Evolutionary conservation across 352 stramenopile genomes (phyloP).

Genomic region (Globisporangium camurandrum): DNA sequence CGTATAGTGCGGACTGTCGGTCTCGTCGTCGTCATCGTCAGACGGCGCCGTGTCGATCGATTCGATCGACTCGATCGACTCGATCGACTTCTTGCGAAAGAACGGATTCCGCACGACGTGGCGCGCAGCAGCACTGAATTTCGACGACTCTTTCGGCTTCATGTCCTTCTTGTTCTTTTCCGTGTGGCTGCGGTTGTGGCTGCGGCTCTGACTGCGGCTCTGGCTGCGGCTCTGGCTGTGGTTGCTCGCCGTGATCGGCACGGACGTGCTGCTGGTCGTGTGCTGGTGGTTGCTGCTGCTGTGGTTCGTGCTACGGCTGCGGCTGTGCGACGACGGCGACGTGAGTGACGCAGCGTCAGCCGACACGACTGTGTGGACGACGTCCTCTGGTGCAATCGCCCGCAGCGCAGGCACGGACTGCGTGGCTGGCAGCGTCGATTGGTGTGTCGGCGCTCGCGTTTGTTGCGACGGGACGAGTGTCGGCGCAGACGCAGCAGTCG

Average conservation of each 20-base stretch:
- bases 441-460: neutral
- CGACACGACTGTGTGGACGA: too few relatives aligned
- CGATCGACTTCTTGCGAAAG: constrained; percentile 22
- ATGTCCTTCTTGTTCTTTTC: constrained; percentile 7
- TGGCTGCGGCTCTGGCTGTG: neutral
- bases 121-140: constrained; percentile 1
- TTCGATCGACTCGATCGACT: constrained; percentile 15
- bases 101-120: constrained; percentile 16
- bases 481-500: neutral
- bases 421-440: neutral
- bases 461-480: neutral
- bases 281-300: constrained; percentile 1
- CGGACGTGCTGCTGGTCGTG: neutral
- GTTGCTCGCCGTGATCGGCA: too few relatives aligned
- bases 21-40: constrained; percentile 20
- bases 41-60: constrained; percentile 19
- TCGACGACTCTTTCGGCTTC: neutral
- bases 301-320: neutral
- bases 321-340: constrained; percentile 1
- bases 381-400: constrained; percentile 21
- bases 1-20: constrained; percentile 9
- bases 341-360: too few relatives aligned
- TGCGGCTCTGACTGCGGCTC: neutral
- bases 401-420: constrained; percentile 13
- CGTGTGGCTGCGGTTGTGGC: neutral